These are phyloP conservation scores for Aspergillus ruber DNA, from an alignment of 2,329 filamentous ascomycete species.

Conservation along the genomic window DNA sequence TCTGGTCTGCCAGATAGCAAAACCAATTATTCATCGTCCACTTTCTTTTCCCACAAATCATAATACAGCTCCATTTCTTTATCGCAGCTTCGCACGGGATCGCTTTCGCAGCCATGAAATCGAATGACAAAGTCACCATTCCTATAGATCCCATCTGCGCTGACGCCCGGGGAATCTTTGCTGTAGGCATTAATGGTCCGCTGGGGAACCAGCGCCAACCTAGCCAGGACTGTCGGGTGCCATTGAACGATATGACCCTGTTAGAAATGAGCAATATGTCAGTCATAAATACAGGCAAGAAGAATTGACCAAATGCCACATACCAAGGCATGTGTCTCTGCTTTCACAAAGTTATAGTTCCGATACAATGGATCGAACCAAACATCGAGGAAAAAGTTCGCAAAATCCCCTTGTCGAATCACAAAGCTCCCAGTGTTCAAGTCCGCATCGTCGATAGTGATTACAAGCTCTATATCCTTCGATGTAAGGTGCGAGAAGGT, in stretches of 20 bases:
- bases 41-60: constrained; percentile 34
- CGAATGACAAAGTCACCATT: constrained; percentile 80
- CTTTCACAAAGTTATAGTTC: constrained; percentile 93
- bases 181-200: constrained; percentile 74
- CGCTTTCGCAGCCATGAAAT: constrained; percentile 65
- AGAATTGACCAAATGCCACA: constrained; percentile 21
- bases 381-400: constrained; percentile 83
- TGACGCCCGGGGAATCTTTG: constrained; percentile 31
- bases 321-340: constrained; percentile 84
- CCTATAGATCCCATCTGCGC: constrained; percentile 59
- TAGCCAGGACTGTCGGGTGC: constrained; percentile 92
- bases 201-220: constrained; percentile 84
- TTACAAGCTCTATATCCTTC: constrained; percentile 69
- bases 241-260: constrained; percentile 88
- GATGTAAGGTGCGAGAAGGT: constrained; percentile 79
- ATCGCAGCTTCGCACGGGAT: constrained; percentile 57
- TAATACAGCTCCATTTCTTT: constrained; percentile 59
- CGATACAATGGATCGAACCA: constrained; percentile 96
- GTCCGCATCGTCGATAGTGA: constrained; percentile 79
- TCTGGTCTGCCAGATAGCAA: neutral
- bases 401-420: constrained; percentile 79
- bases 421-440: constrained; percentile 72
- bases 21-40: constrained; percentile 13
- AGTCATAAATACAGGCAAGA: constrained; percentile 11
- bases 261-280: constrained; percentile 13